Evolutionary conservation across 139 green algal genomes (phyloP).

Genomic region (Coelastrella sp.): DNA sequence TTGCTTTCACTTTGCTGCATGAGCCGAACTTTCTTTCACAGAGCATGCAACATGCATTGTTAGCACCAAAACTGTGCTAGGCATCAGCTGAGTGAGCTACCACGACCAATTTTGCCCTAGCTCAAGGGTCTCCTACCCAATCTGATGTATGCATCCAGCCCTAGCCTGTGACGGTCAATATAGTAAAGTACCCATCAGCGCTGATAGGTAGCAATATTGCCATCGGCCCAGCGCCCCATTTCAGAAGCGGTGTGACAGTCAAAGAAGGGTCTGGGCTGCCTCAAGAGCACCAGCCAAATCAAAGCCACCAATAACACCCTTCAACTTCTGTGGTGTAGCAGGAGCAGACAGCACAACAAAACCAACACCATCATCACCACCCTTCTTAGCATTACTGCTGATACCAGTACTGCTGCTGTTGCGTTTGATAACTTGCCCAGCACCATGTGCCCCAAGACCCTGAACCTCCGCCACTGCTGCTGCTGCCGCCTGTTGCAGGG

Average conservation of each 20-base stretch:
- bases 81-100: background rate
- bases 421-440: too few relatives aligned
- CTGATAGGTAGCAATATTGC: too few relatives aligned
- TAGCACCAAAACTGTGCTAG: background rate
- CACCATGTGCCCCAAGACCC: background rate
- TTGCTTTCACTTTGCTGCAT: too few relatives aligned
- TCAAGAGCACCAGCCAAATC: slow-evolving; percentile 24
- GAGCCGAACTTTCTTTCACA: too few relatives aligned
- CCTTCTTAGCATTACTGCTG: background rate
- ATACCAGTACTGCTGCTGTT: background rate
- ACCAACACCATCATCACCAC: background rate
- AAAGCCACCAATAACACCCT: slow-evolving; percentile 15
- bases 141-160: too few relatives aligned
- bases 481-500: slow-evolving; percentile 34
- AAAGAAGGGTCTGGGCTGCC: too few relatives aligned
- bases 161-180: background rate
- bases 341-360: slow-evolving; percentile 25
- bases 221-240: too few relatives aligned
- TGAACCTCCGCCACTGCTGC: slow-evolving; percentile 2
- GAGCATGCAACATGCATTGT: too few relatives aligned
- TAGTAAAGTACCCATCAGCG: background rate
- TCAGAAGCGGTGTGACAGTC: too few relatives aligned
- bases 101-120: background rate
- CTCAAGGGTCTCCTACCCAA: background rate
- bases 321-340: slow-evolving; percentile 27